phyloP scores from a whole-genome alignment of 352 stramenopile genomes.

The Pythium apleroticum region DNA sequence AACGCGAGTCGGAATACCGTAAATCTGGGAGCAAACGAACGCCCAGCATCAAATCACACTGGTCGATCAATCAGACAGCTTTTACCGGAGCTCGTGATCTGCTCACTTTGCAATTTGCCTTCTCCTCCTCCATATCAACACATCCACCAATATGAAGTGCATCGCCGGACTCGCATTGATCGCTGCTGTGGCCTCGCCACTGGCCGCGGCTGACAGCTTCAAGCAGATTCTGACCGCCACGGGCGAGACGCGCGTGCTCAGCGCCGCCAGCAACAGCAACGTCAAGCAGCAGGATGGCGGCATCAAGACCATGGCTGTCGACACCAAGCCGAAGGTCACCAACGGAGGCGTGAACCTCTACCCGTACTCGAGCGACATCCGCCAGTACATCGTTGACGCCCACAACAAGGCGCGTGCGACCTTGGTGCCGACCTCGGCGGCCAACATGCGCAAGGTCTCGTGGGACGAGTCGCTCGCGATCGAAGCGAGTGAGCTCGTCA shows the following conservation, averaged over 20 bases:
- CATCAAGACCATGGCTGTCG: constrained; percentile 14
- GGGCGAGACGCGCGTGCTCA: constrained; percentile 19
- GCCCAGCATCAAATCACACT: constrained; percentile 2
- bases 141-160: constrained; percentile 16
- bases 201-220: constrained; percentile 3
- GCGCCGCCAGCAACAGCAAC: constrained; percentile 15
- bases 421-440: constrained; percentile 27
- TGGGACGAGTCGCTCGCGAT: constrained; percentile 42
- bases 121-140: constrained; percentile 3
- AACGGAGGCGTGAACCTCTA: constrained; percentile 39
- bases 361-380: constrained; percentile 33
- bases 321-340: constrained; percentile 9
- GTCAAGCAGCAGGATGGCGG: constrained; percentile 22
- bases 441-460: constrained; percentile 40
- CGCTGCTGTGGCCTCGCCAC: constrained; percentile 6
- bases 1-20: background rate
- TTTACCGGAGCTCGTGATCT: background rate
- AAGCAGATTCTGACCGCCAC: constrained; percentile 15
- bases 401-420: constrained; percentile 38
- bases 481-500: constrained; percentile 37
- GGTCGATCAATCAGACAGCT: background rate
- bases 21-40: background rate
- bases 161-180: constrained; percentile 15
- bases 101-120: constrained; percentile 20
- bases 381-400: constrained; percentile 35